phyloP scores from a whole-genome alignment of 2,329 filamentous ascomycete genomes.

The Fusarium fujikuroi region DNA sequence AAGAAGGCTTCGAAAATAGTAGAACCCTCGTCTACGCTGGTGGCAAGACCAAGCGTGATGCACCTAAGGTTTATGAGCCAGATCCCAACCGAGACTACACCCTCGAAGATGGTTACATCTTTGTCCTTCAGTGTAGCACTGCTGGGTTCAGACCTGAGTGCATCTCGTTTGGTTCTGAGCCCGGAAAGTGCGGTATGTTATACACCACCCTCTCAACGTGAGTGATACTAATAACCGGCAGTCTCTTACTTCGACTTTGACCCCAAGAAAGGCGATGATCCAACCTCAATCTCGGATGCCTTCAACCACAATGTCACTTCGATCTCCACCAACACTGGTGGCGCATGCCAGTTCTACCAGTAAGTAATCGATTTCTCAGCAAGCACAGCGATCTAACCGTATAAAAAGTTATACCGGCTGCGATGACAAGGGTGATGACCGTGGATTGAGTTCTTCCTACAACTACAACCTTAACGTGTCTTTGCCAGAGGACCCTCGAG shows the following conservation, averaged over 20 bases:
- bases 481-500: neutral
- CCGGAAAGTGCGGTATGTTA: slow-evolving; percentile 1
- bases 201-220: accelerated
- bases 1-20: neutral
- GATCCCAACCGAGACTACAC: neutral
- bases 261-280: neutral
- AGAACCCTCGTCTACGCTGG: neutral
- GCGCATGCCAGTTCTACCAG: slow-evolving; percentile 4
- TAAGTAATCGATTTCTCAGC: too few species aligned
- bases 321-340: neutral
- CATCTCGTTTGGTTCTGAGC: neutral
- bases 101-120: neutral
- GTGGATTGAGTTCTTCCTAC: accelerated
- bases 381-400: too few species aligned
- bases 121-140: slow-evolving; percentile 1
- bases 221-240: neutral
- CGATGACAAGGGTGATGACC: neutral
- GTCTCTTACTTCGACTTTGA: slow-evolving; percentile 1
- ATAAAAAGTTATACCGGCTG: neutral
- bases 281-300: neutral
- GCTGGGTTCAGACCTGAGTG: neutral
- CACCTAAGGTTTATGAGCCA: neutral
- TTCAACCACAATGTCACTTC: slow-evolving; percentile 1
- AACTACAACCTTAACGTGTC: neutral
- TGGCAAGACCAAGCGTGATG: neutral